phyloP scores from a whole-genome alignment of 2,329 filamentous ascomycete species.

The Neofusicoccum sp. region DNA sequence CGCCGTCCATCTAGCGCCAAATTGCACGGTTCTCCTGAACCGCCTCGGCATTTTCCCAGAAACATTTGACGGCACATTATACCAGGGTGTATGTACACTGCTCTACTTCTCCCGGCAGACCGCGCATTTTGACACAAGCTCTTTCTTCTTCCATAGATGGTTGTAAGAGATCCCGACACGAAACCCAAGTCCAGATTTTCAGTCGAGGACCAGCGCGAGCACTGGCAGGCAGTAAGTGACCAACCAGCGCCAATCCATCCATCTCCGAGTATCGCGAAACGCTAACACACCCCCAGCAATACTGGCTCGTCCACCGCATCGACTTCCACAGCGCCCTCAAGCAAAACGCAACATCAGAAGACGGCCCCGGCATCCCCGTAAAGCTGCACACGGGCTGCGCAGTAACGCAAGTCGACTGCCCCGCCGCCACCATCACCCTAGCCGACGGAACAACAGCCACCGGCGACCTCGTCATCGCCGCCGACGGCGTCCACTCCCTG shows the following conservation, averaged over 20 bases:
- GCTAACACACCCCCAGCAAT: too few species aligned
- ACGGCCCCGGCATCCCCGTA: slow-evolving; percentile 36
- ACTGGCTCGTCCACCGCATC: slow-evolving; percentile 47
- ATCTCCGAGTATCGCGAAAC: too few species aligned
- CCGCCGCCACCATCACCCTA: slow-evolving; percentile 44
- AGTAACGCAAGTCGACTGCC: slow-evolving; percentile 45
- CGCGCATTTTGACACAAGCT: too few species aligned
- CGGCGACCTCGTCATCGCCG: slow-evolving; percentile 54
- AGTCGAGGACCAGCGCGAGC: not conserved
- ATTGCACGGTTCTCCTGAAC: slow-evolving; percentile 57
- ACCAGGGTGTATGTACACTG: not conserved
- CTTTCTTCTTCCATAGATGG: too few species aligned
- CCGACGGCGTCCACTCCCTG: slow-evolving; percentile 51
- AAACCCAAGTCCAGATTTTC: not conserved
- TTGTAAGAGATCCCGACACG: not conserved
- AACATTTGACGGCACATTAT: slow-evolving; percentile 35
- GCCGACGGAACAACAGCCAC: slow-evolving; percentile 44
- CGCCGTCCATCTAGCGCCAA: slow-evolving; percentile 61
- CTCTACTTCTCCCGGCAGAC: not conserved
- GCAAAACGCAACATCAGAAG: slow-evolving; percentile 22
- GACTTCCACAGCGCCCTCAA: slow-evolving; percentile 55
- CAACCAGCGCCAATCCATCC: too few species aligned
- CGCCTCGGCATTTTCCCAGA: slow-evolving; percentile 45
- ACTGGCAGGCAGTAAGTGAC: not conserved
- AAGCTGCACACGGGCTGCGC: slow-evolving; percentile 42